phyloP scores from a whole-genome alignment of 202 grass and related monocot species.

The Hordeum pubiflorum region DNA sequence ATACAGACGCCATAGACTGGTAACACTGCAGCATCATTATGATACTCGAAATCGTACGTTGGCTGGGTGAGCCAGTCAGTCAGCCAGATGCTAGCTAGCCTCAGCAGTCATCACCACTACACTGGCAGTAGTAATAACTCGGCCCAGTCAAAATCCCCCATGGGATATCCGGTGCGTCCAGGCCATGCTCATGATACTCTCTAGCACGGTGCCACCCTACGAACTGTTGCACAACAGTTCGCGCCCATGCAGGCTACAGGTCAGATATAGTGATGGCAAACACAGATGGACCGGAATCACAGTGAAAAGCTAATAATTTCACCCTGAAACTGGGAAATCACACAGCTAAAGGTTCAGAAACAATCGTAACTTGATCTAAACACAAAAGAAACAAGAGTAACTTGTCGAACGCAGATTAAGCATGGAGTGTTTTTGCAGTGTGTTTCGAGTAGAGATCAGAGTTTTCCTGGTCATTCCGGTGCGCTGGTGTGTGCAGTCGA shows the following conservation, averaged over 20 bases:
- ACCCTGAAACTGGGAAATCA: not conserved
- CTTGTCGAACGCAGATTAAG: not conserved
- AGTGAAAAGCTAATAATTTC: not conserved
- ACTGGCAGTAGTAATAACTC: constrained; percentile 12
- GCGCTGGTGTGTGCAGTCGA: not conserved
- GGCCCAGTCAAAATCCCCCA: not conserved
- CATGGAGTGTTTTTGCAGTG: not conserved
- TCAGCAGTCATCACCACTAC: constrained; percentile 2
- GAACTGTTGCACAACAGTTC: constrained; percentile 3
- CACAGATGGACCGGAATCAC: not conserved
- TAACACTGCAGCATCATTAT: constrained; percentile 27
- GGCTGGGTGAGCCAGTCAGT: constrained; percentile 13
- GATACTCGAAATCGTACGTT: constrained; percentile 21
- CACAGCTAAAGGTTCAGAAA: not conserved
- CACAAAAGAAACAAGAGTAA: not conserved
- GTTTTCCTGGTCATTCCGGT: not conserved
- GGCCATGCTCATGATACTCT: not conserved
- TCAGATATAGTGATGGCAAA: not conserved
- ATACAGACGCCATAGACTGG: not conserved
- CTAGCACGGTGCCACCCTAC: not conserved
- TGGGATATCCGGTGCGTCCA: not conserved
- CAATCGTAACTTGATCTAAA: not conserved
- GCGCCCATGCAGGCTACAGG: not conserved
- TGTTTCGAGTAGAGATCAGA: not conserved
- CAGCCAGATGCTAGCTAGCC: not conserved